phyloP scores from a whole-genome alignment of 768 basidiomycete genomes.

The Psilocybe sp. region DNA sequence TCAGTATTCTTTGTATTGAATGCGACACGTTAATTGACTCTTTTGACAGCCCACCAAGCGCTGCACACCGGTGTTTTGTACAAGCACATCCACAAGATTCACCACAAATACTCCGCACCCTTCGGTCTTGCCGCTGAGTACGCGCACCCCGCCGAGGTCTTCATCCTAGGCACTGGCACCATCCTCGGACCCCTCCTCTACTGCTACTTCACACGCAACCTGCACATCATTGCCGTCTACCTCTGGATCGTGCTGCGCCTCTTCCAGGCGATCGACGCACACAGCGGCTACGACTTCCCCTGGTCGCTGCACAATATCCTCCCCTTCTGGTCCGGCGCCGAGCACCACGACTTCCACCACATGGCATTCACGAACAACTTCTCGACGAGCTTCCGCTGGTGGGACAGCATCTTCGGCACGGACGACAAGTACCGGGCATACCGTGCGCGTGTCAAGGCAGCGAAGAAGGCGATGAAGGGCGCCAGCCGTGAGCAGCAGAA shows the following conservation, averaged over 20 bases:
- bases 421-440: constrained; percentile 88
- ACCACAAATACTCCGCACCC: constrained; percentile 96
- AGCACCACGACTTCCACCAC: constrained; percentile 99
- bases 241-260: constrained; percentile 91
- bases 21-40: constrained; percentile 1
- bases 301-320: constrained; percentile 93
- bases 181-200: constrained; percentile 86
- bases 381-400: constrained; percentile 93
- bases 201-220: constrained; percentile 66
- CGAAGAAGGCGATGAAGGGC: constrained; percentile 53
- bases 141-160: constrained; percentile 94
- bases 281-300: constrained; percentile 98
- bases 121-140: constrained; percentile 98
- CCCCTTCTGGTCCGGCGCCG: constrained; percentile 96
- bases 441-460: constrained; percentile 60
- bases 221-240: constrained; percentile 94
- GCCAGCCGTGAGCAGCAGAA: constrained; percentile 51
- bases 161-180: constrained; percentile 92
- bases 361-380: constrained; percentile 95
- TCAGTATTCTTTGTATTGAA: constrained; percentile 24
- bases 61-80: constrained; percentile 84
- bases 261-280: constrained; percentile 96
- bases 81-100: constrained; percentile 94
- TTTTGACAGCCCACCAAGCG: constrained; percentile 71
- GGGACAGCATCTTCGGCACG: constrained; percentile 86